Base-by-base conservation (phyloP, 495 filamentous ascomycete genomes). In the Lophiostoma macrostomum region DNA sequence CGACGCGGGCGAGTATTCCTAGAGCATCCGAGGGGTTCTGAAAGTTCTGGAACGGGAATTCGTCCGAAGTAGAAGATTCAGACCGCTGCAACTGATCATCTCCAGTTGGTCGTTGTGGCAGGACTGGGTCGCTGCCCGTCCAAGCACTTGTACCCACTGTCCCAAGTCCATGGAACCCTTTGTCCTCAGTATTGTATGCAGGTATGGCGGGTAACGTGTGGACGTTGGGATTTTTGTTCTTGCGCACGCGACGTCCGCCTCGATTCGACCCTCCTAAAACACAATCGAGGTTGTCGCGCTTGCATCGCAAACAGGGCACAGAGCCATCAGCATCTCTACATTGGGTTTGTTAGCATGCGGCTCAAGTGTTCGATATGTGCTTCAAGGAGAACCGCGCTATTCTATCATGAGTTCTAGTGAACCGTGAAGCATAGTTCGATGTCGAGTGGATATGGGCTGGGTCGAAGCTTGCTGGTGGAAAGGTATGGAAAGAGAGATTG, bases 241-340 rank as follows among this genome's bases (percentile, higher is more conserved):
- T 76, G 28, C 78, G 76, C 51, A 82, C 78, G 41, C 81, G 76
- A 32, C 80, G 74, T 14, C 81, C 81, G 27, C 81, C 81, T 19
- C 81, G 75, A 64, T 83, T 83, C 14, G 77, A 80, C 39, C 76
- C 74, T 28, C 81, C 80, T 4, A 85, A 69, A 6, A 84, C 71
- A 61, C 81, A 85, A 41, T 84, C 81, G 27, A 74, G 75, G 43
- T 72, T 65, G 46, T 82, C 80, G 49, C 75, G 69, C 37, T 80
- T 73, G 60, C 81, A 85, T 43, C 81, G 70, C 38, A 76, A 73
- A 53, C 81, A 85, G 10, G 80, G 81, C 27, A 80, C 72, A 31
- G 69, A 69, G 24, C 77, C 76, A 14, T 64, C 50, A 12, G 42
- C 51, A 42, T 68, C 58, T 48, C 64, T 61, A 34, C 10, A 29